Conservation (phyloP, 345 rosid species). For the rapeseed (Brassica napus) region DNA sequence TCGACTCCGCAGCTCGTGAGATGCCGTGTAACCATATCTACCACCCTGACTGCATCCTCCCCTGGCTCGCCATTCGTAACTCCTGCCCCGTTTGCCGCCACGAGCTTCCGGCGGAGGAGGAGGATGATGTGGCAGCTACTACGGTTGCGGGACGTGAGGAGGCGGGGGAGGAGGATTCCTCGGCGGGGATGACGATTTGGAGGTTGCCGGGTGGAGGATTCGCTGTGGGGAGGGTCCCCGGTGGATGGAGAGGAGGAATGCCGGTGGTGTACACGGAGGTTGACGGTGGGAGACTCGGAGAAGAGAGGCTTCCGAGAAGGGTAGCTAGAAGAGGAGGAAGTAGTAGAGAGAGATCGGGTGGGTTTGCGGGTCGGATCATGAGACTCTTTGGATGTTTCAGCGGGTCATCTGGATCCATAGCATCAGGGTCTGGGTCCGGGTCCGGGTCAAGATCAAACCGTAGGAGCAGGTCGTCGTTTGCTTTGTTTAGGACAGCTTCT, state of each 20-base stretch:
- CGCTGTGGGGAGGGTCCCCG: conserved; percentile 86
- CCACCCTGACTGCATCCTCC: conserved; percentile 87
- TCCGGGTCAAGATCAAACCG: conserved; percentile 24
- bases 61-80: conserved; percentile 83
- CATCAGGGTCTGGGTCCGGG: conserved; percentile 23
- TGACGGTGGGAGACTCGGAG: conserved; percentile 74
- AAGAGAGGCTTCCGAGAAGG: conserved; percentile 60
- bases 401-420: conserved; percentile 42
- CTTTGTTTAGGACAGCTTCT: conserved; percentile 25
- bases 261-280: conserved; percentile 91
- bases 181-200: conserved; percentile 91
- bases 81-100: conserved; percentile 96
- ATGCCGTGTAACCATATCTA: conserved; percentile 96
- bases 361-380: conserved; percentile 49
- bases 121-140: background rate
- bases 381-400: conserved; percentile 63
- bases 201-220: conserved; percentile 92
- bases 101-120: conserved; percentile 60
- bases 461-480: conserved; percentile 31
- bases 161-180: conserved; percentile 42
- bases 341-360: conserved; percentile 46
- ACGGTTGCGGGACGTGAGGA: conserved; percentile 10
- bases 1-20: conserved; percentile 69
- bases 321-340: conserved; percentile 58
- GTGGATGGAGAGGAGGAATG: conserved; percentile 66